Evolutionary conservation across 345 rosid genomes (phyloP).

Genomic region (Citrus trifoliata): DNA sequence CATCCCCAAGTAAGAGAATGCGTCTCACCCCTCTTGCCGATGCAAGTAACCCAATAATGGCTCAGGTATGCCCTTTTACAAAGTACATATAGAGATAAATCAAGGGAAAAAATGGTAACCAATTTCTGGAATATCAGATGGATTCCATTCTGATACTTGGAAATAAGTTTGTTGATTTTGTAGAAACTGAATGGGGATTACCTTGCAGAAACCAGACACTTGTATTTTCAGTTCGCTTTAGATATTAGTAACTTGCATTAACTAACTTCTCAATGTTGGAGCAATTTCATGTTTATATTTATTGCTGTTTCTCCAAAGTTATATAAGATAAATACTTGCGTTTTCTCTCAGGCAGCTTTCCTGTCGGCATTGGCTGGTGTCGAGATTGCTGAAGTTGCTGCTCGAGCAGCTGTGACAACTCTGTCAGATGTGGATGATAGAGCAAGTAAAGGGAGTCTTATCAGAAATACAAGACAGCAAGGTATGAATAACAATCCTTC

Average conservation of each 20-base stretch:
- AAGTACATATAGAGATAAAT: background rate
- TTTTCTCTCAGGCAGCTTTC: slow-evolving; percentile 71
- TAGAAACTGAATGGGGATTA: background rate
- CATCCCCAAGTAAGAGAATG: slow-evolving; percentile 51
- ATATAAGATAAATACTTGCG: background rate
- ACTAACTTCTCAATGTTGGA: background rate
- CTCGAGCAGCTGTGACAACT: slow-evolving; percentile 64
- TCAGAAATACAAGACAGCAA: slow-evolving; percentile 30
- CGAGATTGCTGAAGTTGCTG: slow-evolving; percentile 82
- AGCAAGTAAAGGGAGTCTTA: slow-evolving; percentile 26
- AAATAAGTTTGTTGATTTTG: background rate
- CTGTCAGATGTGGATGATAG: slow-evolving; percentile 43
- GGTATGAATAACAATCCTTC: slow-evolving; percentile 28
- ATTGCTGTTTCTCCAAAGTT: background rate
- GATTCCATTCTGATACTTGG: background rate
- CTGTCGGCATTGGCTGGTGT: slow-evolving; percentile 83
- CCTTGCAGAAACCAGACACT: background rate
- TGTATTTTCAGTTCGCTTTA: background rate
- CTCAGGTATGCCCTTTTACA: slow-evolving; percentile 52
- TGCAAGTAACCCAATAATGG: slow-evolving; percentile 98
- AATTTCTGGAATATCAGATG: background rate
- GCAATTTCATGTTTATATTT: background rate
- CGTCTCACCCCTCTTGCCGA: slow-evolving; percentile 82
- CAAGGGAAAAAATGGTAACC: background rate
- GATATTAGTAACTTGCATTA: background rate